A percentile compares a stretch with the other conserved stretches of the same genome.
Evolutionary conservation across 768 basidiomycete species (phyloP).

Genomic region (Baorangia bicolor): DNA sequence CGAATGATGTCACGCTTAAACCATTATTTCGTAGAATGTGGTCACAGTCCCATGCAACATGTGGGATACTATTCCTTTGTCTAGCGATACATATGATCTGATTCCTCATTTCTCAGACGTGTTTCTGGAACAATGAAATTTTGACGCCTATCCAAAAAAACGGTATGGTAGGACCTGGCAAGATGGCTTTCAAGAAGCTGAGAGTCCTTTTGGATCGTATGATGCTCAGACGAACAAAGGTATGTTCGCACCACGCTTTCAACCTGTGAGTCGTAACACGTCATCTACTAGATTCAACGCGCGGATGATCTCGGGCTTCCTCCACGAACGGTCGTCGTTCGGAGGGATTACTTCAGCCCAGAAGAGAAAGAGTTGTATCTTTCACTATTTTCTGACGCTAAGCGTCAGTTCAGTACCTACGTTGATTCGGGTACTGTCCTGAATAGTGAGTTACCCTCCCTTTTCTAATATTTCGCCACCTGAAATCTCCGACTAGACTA

Average conservation of each 20-base stretch:
- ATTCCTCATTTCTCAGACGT: constrained; percentile 52
- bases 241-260: constrained; percentile 20
- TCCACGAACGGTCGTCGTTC: constrained; percentile 85
- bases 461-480: not conserved
- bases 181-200: constrained; percentile 86
- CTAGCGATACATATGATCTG: not conserved
- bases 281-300: constrained; percentile 66
- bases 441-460: constrained; percentile 64
- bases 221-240: constrained; percentile 94
- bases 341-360: constrained; percentile 90
- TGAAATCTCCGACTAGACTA: constrained; percentile 54
- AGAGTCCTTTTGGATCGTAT: constrained; percentile 85
- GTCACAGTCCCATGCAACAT: constrained; percentile 84
- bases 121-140: constrained; percentile 97
- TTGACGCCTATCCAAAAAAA: constrained; percentile 93
- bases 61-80: constrained; percentile 35
- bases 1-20: not conserved
- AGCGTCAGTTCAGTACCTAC: constrained; percentile 89
- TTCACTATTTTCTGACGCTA: constrained; percentile 90
- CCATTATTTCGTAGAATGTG: constrained; percentile 55
- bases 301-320: constrained; percentile 97
- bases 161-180: constrained; percentile 80
- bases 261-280: not conserved
- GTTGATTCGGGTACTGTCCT: constrained; percentile 86
- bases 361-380: constrained; percentile 96